A percentile compares a stretch with the other conserved stretches of the same genome.
Evolutionary conservation across 352 stramenopile genomes (phyloP).

Genomic region (Globisporangium splendens): DNA sequence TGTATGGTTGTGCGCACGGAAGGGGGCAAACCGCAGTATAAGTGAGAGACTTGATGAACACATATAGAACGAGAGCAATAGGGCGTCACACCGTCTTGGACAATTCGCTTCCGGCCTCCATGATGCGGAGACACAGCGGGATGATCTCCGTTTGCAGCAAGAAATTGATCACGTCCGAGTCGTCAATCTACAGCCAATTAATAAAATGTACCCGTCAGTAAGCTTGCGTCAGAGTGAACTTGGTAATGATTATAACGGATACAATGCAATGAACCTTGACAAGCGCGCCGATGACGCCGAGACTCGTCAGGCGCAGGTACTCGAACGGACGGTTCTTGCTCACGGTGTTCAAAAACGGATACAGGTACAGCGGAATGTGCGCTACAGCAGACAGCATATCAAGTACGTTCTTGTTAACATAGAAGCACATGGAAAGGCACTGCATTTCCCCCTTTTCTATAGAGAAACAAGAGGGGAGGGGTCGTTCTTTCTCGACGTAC

Average conservation of each 20-base stretch:
- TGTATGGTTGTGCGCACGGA: too few relatives aligned
- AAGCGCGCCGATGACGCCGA: constrained; percentile 98
- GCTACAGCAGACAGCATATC: constrained; percentile 47
- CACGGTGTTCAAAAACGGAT: constrained; percentile 99
- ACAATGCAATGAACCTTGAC: constrained; percentile 83
- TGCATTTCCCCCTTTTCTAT: neutral
- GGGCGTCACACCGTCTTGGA: constrained; percentile 90
- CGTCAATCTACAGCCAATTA: constrained; percentile 95
- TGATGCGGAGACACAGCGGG: constrained; percentile 97
- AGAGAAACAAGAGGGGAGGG: neutral
- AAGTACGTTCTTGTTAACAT: neutral
- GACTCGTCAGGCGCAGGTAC: constrained; percentile 96
- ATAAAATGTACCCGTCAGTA: too few relatives aligned
- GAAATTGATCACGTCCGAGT: constrained; percentile 99
- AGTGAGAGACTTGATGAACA: neutral
- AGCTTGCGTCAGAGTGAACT: too few relatives aligned
- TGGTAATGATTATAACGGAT: too few relatives aligned
- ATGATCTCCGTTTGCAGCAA: constrained; percentile 99
- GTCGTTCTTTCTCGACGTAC: constrained; percentile 26
- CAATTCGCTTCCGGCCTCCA: constrained; percentile 97
- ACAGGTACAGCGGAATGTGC: constrained; percentile 98
- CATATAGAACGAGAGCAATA: constrained; percentile 1
- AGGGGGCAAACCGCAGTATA: neutral
- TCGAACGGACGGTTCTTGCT: constrained; percentile 98
- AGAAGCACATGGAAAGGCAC: neutral